Base-by-base conservation (phyloP, 192 early-diverging fungal species). In the Lunasporangiospora selenospora region DNA sequence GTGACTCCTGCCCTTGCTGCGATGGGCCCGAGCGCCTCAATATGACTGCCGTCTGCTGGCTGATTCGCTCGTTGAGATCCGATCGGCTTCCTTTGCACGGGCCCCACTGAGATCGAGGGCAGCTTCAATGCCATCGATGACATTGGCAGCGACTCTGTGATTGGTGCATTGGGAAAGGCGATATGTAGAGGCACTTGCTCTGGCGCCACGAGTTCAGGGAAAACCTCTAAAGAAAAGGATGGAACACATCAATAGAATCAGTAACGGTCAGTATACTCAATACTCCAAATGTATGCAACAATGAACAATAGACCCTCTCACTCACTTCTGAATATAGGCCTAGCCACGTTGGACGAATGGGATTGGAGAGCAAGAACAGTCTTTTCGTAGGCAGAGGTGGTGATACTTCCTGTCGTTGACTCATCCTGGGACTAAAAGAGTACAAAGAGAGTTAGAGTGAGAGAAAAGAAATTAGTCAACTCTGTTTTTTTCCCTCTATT, bases 391-490 rank as follows among this genome's bases (percentile, higher is more conserved):
- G 80, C 62, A 2, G 93, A 87, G 13, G 93, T 92, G 24, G 83
- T 87, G 44, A 99, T 92, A 54, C 92, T 92, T 37, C 98, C 98
- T 8, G 98, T 97, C 6, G 96, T 98, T 16, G 88, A 88, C 60
- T 97, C 95, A 50, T 99, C 95, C 47, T 87, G 83, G 19, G 65
- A 75, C 82, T 84, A 29, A 40, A 16, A 37, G 27, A 18, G 15
- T 16, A 33, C 23, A 24, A 53, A 44, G 27, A 5, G 12, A 16
- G 41, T 16, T 12, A 31, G 34, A 33, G n/a, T n/a, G 1, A 4
- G 15, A 45, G 11, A 2, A 32, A 8, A 49, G 33, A 10, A 10
- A 59, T 13, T 33, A 31, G 6, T 6, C n/a, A n/a, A n/a, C n/a
- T n/a, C n/a, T n/a, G n/a, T n/a, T n/a, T n/a, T n/a, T n/a, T n/a